Evolutionary conservation across 1,284 basidiomycete genomes (phyloP), one percentile per base, ranked within the genome.

Genomic region (Cutaneotrichosporon arboriforme): DNA sequence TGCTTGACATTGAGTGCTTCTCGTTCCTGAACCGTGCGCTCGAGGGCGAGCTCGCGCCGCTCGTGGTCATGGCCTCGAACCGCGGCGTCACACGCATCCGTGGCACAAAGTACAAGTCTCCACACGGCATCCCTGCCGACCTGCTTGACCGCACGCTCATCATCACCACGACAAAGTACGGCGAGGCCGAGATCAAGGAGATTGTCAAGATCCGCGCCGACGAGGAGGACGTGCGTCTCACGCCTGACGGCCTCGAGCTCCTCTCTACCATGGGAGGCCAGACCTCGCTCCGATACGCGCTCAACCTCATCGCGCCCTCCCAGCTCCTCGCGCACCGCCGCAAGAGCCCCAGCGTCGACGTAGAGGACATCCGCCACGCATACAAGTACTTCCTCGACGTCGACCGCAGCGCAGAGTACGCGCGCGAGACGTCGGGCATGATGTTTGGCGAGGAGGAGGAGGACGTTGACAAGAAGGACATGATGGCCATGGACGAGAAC

Each of bases 1-100:
- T 98, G 94, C 85, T 98, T 60, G 94, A 98, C 74, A 96, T 98
- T 60, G 94, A 98, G 75, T 98, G 94, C 73, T 97, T 97, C 80
- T 96, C 92, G 8, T 98, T 94, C 81, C 80, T 98, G 58, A 98
- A 98, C 75, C 84, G 94, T 40, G 94, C 94, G 5, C 80, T 98
- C 44, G 94, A 98, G 72, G 86, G 86, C 59, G 93, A 96, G 61
- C 80, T 97, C 4, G 86, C 93, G 1, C 94, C 94, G 1, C 79
- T 98, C 47, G 94, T 98, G 39, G 91, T 98, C 69, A 97, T 98
- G 93, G 94, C 94, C 1, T 92, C 89, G 38, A 98, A 98, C 75
- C 82, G 94, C 17, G 94, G 94, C 13, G 90, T 93, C 81, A 85
- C 92, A 8, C 83, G 89, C 47, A 96, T 98, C 74, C 83, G 94